These are phyloP conservation scores for Peronospora farinosa DNA, from an alignment of 352 stramenopile genomes.

Conservation along the genomic window DNA sequence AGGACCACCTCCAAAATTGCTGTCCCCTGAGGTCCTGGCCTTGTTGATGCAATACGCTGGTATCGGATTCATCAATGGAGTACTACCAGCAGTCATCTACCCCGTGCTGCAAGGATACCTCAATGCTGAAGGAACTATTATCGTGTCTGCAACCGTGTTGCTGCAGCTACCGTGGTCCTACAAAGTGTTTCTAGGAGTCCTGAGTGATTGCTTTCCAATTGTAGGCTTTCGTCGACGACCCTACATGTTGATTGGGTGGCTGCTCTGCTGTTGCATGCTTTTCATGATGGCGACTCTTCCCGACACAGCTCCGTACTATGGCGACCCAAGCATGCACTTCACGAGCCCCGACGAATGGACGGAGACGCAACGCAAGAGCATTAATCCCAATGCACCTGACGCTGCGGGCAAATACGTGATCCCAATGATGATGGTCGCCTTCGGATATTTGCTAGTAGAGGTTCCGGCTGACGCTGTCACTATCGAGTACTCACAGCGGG, in stretches of 20 bases:
- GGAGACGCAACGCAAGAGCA: constrained; percentile 24
- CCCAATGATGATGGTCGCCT: constrained; percentile 64
- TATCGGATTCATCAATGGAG: constrained; percentile 45
- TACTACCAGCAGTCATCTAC: constrained; percentile 46
- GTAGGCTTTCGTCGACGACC: constrained; percentile 43
- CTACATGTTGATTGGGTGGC: constrained; percentile 57
- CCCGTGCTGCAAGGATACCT: constrained; percentile 54
- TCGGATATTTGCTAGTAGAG: constrained; percentile 57
- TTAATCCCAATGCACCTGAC: constrained; percentile 37
- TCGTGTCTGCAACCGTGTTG: constrained; percentile 41
- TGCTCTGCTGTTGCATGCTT: constrained; percentile 41
- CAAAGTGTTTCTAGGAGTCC: constrained; percentile 51
- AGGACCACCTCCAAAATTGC: constrained; percentile 27
- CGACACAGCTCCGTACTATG: constrained; percentile 44
- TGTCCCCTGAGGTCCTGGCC: constrained; percentile 29
- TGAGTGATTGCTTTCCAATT: constrained; percentile 63
- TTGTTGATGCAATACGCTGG: constrained; percentile 49
- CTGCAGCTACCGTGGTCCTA: constrained; percentile 56
- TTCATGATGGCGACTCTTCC: constrained; percentile 39
- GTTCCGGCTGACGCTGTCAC: constrained; percentile 55
- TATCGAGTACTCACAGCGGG: constrained; percentile 53
- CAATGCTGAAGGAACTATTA: constrained; percentile 47
- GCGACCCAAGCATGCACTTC: constrained; percentile 28
- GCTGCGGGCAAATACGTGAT: constrained; percentile 47
- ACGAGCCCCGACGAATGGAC: constrained; percentile 33